These are phyloP conservation scores for Eucalyptus erythrocorys DNA, from an alignment of 345 rosid species.

Conservation along the genomic window DNA sequence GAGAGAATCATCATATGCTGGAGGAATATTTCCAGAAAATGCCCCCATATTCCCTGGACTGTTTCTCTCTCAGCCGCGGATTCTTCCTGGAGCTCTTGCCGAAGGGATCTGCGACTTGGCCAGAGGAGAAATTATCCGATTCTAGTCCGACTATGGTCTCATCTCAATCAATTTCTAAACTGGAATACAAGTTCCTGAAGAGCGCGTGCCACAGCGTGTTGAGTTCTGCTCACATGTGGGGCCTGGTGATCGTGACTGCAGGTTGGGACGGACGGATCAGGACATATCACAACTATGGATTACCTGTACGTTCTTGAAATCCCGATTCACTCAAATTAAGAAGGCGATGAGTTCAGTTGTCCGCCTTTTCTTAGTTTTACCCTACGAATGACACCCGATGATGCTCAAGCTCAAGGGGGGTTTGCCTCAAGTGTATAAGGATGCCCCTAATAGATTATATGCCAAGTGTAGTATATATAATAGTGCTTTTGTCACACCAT, in stretches of 20 bases:
- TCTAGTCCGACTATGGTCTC: conserved; percentile 8
- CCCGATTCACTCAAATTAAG: not conserved
- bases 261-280: conserved; percentile 76
- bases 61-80: conserved; percentile 33
- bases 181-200: conserved; percentile 47
- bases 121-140: conserved; percentile 56
- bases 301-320: conserved; percentile 18
- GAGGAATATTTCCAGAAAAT: conserved; percentile 11
- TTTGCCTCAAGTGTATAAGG: not conserved
- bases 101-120: conserved; percentile 68
- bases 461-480: not conserved
- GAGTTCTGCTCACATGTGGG: conserved; percentile 50
- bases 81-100: conserved; percentile 28
- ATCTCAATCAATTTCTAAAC: conserved; percentile 28
- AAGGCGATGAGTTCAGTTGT: not conserved
- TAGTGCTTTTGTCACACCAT: not conserved
- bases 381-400: not conserved
- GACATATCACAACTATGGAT: conserved; percentile 58
- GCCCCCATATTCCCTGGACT: conserved; percentile 24
- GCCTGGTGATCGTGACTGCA: conserved; percentile 57
- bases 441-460: not conserved
- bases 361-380: not conserved
- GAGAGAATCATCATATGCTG: not conserved
- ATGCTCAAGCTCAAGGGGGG: not conserved
- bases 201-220: conserved; percentile 40